Evolutionary conservation across 2,329 filamentous ascomycete genomes (phyloP).

Genomic region (Colletotrichum noveboracense): DNA sequence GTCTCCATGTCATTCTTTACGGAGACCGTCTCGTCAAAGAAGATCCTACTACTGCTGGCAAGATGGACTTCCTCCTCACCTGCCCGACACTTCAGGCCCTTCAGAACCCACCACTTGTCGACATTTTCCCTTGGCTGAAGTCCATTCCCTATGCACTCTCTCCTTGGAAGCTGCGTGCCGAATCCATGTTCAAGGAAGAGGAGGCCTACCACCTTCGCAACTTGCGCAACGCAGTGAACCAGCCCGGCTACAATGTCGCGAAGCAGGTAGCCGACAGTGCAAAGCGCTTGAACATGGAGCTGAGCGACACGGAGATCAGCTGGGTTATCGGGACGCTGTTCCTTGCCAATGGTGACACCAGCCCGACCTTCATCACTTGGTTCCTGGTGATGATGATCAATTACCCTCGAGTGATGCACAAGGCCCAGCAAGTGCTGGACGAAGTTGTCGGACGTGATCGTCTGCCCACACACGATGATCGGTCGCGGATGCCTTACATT

Average conservation of each 20-base stretch:
- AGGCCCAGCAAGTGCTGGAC: conserved; percentile 46
- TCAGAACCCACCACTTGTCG: not conserved
- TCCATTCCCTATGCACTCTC: not conserved
- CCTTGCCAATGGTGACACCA: not conserved
- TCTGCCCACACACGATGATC: conserved; percentile 30
- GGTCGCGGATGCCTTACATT: conserved; percentile 30
- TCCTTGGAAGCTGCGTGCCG: conserved; percentile 1
- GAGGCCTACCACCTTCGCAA: not conserved
- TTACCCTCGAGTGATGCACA: conserved; percentile 26
- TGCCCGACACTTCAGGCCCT: not conserved
- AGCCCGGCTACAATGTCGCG: not conserved
- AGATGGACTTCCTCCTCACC: not conserved
- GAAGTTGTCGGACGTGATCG: conserved; percentile 34
- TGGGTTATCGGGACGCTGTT: not conserved
- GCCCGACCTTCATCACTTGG: conserved; percentile 18
- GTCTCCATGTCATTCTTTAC: not conserved
- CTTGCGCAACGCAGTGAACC: not conserved
- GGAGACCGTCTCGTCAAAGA: not conserved
- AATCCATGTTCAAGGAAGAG: not conserved
- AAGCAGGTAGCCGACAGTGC: not conserved
- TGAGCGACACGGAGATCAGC: not conserved
- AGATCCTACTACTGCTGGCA: not conserved
- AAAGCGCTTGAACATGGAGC: not conserved
- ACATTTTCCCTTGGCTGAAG: not conserved
- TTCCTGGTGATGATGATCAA: conserved; percentile 35